These are phyloP conservation scores for Pichia sp. DNA, from an alignment of 1,139 yeast genomes.

Conservation along the genomic window DNA sequence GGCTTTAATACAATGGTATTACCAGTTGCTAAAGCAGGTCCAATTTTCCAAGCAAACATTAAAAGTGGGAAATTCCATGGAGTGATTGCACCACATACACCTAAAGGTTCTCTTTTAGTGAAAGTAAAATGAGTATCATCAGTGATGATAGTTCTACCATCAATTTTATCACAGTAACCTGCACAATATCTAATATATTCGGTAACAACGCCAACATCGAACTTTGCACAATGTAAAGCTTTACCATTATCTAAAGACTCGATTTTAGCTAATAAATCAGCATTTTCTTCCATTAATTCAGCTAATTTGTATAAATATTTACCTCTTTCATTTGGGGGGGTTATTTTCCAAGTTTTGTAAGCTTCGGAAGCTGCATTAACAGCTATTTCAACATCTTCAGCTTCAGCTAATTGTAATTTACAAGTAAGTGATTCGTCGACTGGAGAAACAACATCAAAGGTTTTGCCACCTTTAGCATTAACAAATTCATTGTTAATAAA, in stretches of 20 bases:
- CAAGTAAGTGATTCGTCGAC: conserved; percentile 51
- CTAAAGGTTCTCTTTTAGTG: conserved; percentile 59
- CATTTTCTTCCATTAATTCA: conserved; percentile 52
- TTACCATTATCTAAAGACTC: conserved; percentile 84
- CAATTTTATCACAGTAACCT: conserved; percentile 75
- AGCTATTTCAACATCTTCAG: conserved; percentile 53
- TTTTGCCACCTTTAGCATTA: conserved; percentile 41
- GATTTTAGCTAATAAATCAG: conserved; percentile 57
- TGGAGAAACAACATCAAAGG: conserved; percentile 49
- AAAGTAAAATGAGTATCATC: conserved; percentile 57
- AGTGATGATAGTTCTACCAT: conserved; percentile 63
- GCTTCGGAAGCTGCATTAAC: conserved; percentile 53
- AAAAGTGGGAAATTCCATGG: conserved; percentile 88
- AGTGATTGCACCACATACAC: conserved; percentile 76
- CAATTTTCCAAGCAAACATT: conserved; percentile 82
- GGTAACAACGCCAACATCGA: conserved; percentile 54
- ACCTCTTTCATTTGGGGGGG: conserved; percentile 51
- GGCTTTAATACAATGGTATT: conserved; percentile 74
- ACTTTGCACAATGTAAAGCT: conserved; percentile 48
- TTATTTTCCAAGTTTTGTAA: conserved; percentile 40
- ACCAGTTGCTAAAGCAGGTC: conserved; percentile 79
- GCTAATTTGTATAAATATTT: conserved; percentile 56
- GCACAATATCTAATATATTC: conserved; percentile 63
- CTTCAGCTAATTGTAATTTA: conserved; percentile 48
- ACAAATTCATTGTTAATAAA: conserved; percentile 59